Conservation (phyloP, 495 filamentous ascomycete genomes). For the Penicillium ochrochloron region DNA sequence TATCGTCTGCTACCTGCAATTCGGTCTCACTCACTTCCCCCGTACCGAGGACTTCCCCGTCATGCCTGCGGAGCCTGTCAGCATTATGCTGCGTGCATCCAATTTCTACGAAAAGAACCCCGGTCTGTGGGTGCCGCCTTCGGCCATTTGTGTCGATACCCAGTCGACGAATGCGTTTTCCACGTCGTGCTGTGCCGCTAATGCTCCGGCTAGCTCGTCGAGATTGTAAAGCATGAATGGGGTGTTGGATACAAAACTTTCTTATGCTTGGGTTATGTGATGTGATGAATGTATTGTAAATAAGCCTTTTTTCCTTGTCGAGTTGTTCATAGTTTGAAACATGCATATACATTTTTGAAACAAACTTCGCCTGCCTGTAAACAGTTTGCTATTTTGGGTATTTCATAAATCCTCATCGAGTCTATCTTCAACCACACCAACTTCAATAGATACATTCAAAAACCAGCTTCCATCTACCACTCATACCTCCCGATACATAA, state of each 20-base stretch:
- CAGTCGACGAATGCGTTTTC: constrained; percentile 33
- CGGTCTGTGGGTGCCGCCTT: constrained; percentile 69
- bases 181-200: constrained; percentile 34
- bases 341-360: not conserved
- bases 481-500: constrained; percentile 61
- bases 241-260: constrained; percentile 13
- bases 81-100: constrained; percentile 64
- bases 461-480: too few species aligned
- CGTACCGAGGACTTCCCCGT: constrained; percentile 65
- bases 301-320: constrained; percentile 10
- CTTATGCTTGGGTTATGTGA: constrained; percentile 3
- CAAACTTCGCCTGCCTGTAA: not conserved
- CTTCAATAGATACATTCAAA: too few species aligned
- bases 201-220: constrained; percentile 23
- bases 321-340: constrained; percentile 7
- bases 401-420: too few species aligned
- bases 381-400: too few species aligned
- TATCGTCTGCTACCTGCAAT: constrained; percentile 62
- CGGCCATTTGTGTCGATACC: constrained; percentile 39
- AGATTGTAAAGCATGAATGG: constrained; percentile 24
- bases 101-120: constrained; percentile 77
- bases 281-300: constrained; percentile 16
- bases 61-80: constrained; percentile 76
- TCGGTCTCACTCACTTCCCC: constrained; percentile 63
- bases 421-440: too few species aligned